Evolutionary conservation across 495 filamentous ascomycete species (phyloP).

Genomic region (Penicillium waksmanii): DNA sequence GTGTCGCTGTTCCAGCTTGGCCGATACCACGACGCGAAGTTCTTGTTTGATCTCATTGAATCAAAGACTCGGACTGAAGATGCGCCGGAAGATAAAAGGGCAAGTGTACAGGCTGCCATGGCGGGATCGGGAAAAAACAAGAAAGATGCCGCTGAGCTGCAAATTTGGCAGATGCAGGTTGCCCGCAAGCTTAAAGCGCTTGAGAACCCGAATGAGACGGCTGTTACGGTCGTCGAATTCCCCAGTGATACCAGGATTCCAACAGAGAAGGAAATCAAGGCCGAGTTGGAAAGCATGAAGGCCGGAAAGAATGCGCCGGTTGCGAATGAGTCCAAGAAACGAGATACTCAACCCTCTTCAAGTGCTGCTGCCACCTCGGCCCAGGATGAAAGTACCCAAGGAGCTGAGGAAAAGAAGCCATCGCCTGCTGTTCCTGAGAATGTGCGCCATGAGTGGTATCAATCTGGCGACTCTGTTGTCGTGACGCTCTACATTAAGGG

Average conservation of each 20-base stretch:
- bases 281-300: slow-evolving; percentile 36
- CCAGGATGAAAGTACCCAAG: not conserved
- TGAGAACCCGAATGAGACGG: slow-evolving; percentile 60
- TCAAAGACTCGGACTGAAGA: slow-evolving; percentile 61
- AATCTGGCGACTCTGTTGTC: slow-evolving; percentile 65
- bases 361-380: not conserved
- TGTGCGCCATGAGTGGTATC: slow-evolving; percentile 82
- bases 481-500: slow-evolving; percentile 75
- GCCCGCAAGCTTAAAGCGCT: slow-evolving; percentile 54
- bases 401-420: not conserved
- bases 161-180: slow-evolving; percentile 66
- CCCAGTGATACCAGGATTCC: slow-evolving; percentile 59
- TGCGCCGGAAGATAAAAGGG: slow-evolving; percentile 43
- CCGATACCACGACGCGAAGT: slow-evolving; percentile 74
- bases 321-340: slow-evolving; percentile 13
- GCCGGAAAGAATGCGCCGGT: slow-evolving; percentile 25
- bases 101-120: slow-evolving; percentile 40
- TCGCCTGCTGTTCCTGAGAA: slow-evolving; percentile 39
- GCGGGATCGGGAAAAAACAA: slow-evolving; percentile 47
- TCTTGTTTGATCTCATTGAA: slow-evolving; percentile 70
- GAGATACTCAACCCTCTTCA: not conserved
- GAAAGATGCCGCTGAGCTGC: slow-evolving; percentile 52
- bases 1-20: slow-evolving; percentile 72
- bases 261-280: slow-evolving; percentile 38
- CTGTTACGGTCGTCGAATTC: slow-evolving; percentile 62